Base-by-base conservation (phyloP, 495 filamentous ascomycete genomes). In the Penicillium steckii region DNA sequence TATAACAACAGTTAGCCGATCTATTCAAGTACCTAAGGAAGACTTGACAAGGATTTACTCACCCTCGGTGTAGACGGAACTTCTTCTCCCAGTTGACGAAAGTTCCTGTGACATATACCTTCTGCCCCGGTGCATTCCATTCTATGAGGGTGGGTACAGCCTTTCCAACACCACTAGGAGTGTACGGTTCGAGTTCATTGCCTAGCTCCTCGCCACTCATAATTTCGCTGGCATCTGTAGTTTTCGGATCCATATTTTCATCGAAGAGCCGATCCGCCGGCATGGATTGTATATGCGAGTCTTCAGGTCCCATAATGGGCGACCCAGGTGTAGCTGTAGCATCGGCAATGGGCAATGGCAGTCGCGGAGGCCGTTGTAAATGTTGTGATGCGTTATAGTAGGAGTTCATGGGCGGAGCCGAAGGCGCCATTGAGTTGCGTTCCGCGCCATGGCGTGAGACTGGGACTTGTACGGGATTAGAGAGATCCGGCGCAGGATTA, bases 71-170 rank as follows among this genome's bases (percentile, higher is more conserved):
- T 64, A 98, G 73, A 45, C 85, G 83, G 58, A 87, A 92, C 67
- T 97, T 97, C 70, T 88, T 85, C 66, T 90, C 89, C 94, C 94
- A 98, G 61, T 89, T 85, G 49, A 92, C 92, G 62, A 97, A 96
- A 17, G 95, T 97, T 54, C 94, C 94, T 1, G 95, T 97, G 30
- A 98, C 89, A 67, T 95, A 97, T 50, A 97, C 85, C 72, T 90
- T 94, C 48, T 95, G 82, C 26, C 87, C 88, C 29, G 80, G 81
- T 22, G 84, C 79, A 44, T 75, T 79, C 94, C 93, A 98, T 69
- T 90, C 85, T 30, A 98, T 81, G 26, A 79, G 65, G 10, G 90
- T 95, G 7, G 91, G 90, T 32, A 97, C 86, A 7, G 71, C 68
- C 46, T 65, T 73, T 21, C 72, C 72, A 6, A 70, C 62, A 13